Percentiles rank a stretch among this genome's conserved stretches.
phyloP scores from a whole-genome alignment of 331 rosid genomes.

The Malus hybrid region DNA sequence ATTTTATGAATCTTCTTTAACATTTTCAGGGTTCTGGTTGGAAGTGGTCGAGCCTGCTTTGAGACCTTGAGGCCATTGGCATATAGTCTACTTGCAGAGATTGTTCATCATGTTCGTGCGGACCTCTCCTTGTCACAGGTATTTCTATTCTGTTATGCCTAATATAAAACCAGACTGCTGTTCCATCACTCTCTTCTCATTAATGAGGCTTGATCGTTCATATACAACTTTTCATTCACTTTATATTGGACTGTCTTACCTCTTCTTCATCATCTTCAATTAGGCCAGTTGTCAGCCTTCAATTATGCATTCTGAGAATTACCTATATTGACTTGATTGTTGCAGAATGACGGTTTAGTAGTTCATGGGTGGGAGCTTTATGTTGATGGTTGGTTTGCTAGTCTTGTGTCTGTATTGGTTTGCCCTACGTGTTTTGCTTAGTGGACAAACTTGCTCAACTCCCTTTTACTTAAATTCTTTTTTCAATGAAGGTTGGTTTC shows the following conservation, averaged over 20 bases:
- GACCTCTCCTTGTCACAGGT: slow-evolving; percentile 93
- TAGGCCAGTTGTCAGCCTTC: not conserved
- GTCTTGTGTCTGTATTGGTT: not conserved
- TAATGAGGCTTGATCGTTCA: slow-evolving; percentile 1
- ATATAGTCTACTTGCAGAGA: slow-evolving; percentile 94
- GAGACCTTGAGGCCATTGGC: slow-evolving; percentile 97
- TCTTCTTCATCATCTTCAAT: not conserved
- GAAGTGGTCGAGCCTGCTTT: slow-evolving; percentile 96
- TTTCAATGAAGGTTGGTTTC: not conserved
- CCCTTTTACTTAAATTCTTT: not conserved
- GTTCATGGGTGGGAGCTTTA: not conserved
- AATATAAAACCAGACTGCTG: not conserved
- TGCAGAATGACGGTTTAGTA: not conserved
- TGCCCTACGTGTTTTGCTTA: not conserved
- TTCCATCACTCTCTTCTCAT: not conserved
- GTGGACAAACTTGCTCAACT: not conserved
- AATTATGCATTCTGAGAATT: not conserved
- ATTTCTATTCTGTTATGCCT: slow-evolving; percentile 5
- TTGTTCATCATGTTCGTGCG: slow-evolving; percentile 96
- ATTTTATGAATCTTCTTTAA: slow-evolving; percentile 4
- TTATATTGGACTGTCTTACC: not conserved
- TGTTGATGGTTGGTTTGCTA: not conserved
- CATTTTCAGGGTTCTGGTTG: slow-evolving; percentile 76
- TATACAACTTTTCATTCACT: not conserved
- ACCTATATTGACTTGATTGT: not conserved